phyloP scores from a whole-genome alignment of 192 early-diverging fungal genomes.

The Rhizophagus sp. region DNA sequence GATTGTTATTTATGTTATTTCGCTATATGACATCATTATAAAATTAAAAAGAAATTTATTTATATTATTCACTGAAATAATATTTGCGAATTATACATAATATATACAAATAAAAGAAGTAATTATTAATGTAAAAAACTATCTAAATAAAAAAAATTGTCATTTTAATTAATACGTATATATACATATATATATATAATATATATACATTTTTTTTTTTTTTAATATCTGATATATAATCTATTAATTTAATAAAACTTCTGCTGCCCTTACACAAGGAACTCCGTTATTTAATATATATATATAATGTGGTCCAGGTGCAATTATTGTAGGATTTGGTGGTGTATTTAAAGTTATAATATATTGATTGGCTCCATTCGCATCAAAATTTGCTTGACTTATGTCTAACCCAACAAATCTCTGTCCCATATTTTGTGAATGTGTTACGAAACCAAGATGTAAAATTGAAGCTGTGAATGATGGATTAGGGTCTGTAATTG shows the following conservation, averaged over 20 bases:
- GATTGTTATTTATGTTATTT: no score
- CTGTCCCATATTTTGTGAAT: constrained; percentile 58
- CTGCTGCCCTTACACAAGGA: neutral
- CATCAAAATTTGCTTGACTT: neutral
- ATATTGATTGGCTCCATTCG: neutral
- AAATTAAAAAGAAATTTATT: no score
- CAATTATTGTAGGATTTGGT: neutral
- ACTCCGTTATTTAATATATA: neutral
- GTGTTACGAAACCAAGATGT: constrained; percentile 51
- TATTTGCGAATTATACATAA: no score
- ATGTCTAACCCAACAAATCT: constrained; percentile 33
- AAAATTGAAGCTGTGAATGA: constrained; percentile 45
- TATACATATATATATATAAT: no score
- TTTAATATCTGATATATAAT: no score
- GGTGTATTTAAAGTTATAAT: neutral
- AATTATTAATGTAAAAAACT: no score
- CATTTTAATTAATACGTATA: no score
- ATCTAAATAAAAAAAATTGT: no score
- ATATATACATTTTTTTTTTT: no score
- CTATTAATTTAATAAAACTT: neutral
- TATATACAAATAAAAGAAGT: no score
- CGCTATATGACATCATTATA: no score
- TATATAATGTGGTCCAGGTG: neutral
- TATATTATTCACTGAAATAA: no score
- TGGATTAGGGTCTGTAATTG: constrained; percentile 15